phyloP scores from a whole-genome alignment of 345 rosid genomes.

The Viola odorata region DNA sequence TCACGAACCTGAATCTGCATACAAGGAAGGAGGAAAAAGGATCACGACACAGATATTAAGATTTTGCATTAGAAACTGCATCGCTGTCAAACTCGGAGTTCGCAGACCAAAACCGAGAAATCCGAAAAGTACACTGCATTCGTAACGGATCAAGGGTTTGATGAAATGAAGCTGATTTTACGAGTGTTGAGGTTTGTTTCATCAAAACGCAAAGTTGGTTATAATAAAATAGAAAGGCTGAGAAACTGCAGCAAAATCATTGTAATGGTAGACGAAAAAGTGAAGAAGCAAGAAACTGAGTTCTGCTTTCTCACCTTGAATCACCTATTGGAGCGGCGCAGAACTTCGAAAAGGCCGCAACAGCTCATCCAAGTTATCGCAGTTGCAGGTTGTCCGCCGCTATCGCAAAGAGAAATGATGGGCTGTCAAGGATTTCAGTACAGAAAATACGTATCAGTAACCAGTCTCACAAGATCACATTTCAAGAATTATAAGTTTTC shows the following conservation, averaged over 20 bases:
- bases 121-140: too few species aligned
- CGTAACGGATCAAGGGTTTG: too few species aligned
- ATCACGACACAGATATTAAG: too few species aligned
- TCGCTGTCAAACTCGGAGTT: too few species aligned
- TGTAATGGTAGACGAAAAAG: background rate
- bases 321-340: constrained; percentile 32
- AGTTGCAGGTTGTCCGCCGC: constrained; percentile 14
- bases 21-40: too few species aligned
- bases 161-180: too few species aligned
- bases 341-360: constrained; percentile 63
- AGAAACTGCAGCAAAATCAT: background rate
- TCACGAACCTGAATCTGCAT: too few species aligned
- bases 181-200: too few species aligned
- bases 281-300: background rate
- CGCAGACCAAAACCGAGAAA: too few species aligned
- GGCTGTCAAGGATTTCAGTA: constrained; percentile 27
- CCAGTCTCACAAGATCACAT: background rate
- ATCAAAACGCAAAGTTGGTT: too few species aligned
- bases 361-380: constrained; percentile 58
- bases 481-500: constrained; percentile 36
- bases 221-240: too few species aligned
- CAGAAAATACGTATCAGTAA: background rate
- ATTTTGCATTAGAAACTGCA: too few species aligned
- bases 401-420: constrained; percentile 13
- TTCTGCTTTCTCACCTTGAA: constrained; percentile 8